Evolutionary conservation across 352 stramenopile species (phyloP).

Genomic region (Globisporangium lucens): DNA sequence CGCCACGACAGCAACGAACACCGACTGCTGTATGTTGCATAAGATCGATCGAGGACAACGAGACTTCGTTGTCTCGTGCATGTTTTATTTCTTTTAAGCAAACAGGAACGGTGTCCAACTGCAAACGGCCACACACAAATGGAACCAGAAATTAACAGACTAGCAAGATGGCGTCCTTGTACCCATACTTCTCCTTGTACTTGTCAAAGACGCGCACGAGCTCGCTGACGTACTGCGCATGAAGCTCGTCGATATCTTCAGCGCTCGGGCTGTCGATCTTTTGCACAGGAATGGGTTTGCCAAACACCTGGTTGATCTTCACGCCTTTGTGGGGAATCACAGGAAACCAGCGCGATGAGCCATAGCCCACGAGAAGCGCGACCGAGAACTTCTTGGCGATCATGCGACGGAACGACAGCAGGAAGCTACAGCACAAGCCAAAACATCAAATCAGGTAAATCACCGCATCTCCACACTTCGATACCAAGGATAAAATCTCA

Average conservation of each 20-base stretch:
- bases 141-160: constrained; percentile 37
- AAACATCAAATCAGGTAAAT: background rate
- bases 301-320: constrained; percentile 66
- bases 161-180: constrained; percentile 48
- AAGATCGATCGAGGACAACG: background rate
- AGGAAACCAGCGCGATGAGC: constrained; percentile 53
- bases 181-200: constrained; percentile 80
- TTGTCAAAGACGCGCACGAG: constrained; percentile 79
- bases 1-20: constrained; percentile 58
- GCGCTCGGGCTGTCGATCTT: constrained; percentile 55
- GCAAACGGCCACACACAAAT: background rate
- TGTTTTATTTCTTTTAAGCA: background rate
- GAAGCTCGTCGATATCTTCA: constrained; percentile 67
- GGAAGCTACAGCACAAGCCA: constrained; percentile 25
- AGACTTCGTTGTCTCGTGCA: background rate
- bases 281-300: constrained; percentile 62
- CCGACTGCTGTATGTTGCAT: constrained; percentile 73
- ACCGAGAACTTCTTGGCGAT: constrained; percentile 65
- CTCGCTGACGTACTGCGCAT: constrained; percentile 60
- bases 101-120: background rate
- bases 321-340: constrained; percentile 56
- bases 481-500: too few species aligned
- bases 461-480: too few species aligned
- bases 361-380: constrained; percentile 61
- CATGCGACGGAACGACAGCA: constrained; percentile 69